phyloP scores from a whole-genome alignment of 371 early-diverging fungal genomes.

The Rhizopus microsporus region DNA sequence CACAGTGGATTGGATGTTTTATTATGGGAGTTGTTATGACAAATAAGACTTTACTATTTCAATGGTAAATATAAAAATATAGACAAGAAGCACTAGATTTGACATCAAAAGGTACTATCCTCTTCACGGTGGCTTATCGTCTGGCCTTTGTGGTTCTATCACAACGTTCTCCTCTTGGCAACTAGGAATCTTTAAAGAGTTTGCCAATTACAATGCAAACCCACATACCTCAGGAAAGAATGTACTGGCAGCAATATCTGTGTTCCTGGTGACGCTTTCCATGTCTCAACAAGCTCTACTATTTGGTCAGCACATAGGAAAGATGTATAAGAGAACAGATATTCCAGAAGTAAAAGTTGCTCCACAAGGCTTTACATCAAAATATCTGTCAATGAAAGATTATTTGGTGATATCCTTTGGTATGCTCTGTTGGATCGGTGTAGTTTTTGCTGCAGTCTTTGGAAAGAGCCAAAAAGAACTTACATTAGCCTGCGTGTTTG shows the following conservation, averaged over 20 bases:
- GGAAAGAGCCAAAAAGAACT: constrained; percentile 34
- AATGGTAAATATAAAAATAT: constrained; percentile 15
- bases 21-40: constrained; percentile 60
- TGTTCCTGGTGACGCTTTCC: constrained; percentile 48
- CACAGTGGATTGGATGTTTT: constrained; percentile 75
- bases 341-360: constrained; percentile 12
- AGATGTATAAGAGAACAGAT: background rate
- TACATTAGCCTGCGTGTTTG: constrained; percentile 54
- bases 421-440: constrained; percentile 41
- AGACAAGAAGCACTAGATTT: background rate
- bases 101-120: constrained; percentile 46
- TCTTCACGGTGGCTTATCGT: constrained; percentile 62
- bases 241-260: constrained; percentile 44
- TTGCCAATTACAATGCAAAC: constrained; percentile 46
- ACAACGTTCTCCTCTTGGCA: constrained; percentile 89
- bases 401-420: constrained; percentile 23
- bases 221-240: constrained; percentile 40
- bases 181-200: constrained; percentile 55
- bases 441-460: constrained; percentile 41
- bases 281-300: constrained; percentile 46
- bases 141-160: constrained; percentile 86
- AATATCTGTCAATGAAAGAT: constrained; percentile 19
- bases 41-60: constrained; percentile 19
- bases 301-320: constrained; percentile 52
- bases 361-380: constrained; percentile 23